These are phyloP conservation scores for Pythium coloratum DNA, from an alignment of 352 stramenopile genomes.

Conservation along the genomic window DNA sequence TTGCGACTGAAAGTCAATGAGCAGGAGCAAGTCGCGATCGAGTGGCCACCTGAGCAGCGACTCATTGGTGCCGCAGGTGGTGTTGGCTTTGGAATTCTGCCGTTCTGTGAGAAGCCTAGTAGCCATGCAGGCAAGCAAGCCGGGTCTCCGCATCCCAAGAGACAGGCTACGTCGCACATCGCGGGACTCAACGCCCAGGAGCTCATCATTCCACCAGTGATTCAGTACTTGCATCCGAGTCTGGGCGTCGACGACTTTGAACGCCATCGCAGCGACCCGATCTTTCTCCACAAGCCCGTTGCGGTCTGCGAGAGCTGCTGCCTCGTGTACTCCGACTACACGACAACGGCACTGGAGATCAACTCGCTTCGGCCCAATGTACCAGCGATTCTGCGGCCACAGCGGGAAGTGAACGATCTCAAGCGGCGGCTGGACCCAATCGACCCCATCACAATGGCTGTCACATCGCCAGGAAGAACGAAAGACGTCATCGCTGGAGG, in stretches of 20 bases:
- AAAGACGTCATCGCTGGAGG: neutral
- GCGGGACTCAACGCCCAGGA: constrained; percentile 43
- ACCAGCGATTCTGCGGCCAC: constrained; percentile 64
- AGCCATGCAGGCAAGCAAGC: neutral
- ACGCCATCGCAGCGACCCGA: constrained; percentile 88
- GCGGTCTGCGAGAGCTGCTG: constrained; percentile 93
- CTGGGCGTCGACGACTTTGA: constrained; percentile 84
- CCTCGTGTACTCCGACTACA: constrained; percentile 92
- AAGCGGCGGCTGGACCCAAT: constrained; percentile 42
- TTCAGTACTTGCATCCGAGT: constrained; percentile 89
- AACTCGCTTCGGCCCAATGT: constrained; percentile 66
- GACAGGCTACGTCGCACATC: neutral
- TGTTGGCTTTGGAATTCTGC: constrained; percentile 91
- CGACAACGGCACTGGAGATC: constrained; percentile 64
- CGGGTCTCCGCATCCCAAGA: neutral
- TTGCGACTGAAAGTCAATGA: constrained; percentile 48
- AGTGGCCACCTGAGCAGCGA: constrained; percentile 88
- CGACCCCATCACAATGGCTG: constrained; percentile 31
- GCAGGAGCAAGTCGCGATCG: constrained; percentile 48
- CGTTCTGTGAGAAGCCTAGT: constrained; percentile 35
- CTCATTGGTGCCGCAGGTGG: constrained; percentile 89
- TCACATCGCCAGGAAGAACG: neutral
- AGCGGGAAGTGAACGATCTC: constrained; percentile 51
- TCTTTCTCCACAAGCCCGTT: constrained; percentile 94
- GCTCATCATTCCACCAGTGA: constrained; percentile 90